These are phyloP conservation scores for Apostasia ramifera DNA, from an alignment of 106 monocot genomes.

Conservation along the genomic window DNA sequence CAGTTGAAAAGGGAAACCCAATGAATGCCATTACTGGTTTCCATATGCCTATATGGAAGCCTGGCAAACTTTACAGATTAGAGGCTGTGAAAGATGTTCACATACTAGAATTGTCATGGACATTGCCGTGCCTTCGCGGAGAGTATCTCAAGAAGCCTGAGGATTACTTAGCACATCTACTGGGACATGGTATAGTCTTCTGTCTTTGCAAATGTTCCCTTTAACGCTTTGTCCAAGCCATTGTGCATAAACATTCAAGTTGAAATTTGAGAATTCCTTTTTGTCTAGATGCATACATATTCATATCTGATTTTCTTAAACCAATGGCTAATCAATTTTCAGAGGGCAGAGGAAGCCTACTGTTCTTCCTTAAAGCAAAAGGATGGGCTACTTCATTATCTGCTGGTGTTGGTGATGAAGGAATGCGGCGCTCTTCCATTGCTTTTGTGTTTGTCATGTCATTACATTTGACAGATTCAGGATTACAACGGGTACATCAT, in stretches of 20 bases:
- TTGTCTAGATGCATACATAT: background rate
- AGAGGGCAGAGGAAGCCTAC: constrained; percentile 93
- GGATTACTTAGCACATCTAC: constrained; percentile 82
- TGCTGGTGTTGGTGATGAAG: constrained; percentile 89
- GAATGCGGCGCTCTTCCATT: constrained; percentile 67
- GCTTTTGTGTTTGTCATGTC: constrained; percentile 79
- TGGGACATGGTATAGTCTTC: constrained; percentile 78
- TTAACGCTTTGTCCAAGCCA: too few relatives aligned
- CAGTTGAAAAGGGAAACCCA: constrained; percentile 45
- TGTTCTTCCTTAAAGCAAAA: constrained; percentile 79
- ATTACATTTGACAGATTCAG: constrained; percentile 78
- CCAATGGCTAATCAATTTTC: constrained; percentile 14
- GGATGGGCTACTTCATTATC: constrained; percentile 87
- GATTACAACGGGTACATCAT: constrained; percentile 62
- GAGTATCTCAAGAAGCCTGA: constrained; percentile 96
- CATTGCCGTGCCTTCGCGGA: constrained; percentile 79
- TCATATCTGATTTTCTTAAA: background rate
- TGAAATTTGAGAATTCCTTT: background rate
- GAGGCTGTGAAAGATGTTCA: constrained; percentile 97
- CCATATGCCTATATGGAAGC: constrained; percentile 63
- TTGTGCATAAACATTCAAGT: background rate
- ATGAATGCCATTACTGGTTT: constrained; percentile 14
- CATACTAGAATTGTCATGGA: constrained; percentile 76
- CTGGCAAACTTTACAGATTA: constrained; percentile 67
- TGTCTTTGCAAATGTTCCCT: background rate